Conservation (phyloP, 2,329 filamentous ascomycete species). For the Lachnellula arida region DNA sequence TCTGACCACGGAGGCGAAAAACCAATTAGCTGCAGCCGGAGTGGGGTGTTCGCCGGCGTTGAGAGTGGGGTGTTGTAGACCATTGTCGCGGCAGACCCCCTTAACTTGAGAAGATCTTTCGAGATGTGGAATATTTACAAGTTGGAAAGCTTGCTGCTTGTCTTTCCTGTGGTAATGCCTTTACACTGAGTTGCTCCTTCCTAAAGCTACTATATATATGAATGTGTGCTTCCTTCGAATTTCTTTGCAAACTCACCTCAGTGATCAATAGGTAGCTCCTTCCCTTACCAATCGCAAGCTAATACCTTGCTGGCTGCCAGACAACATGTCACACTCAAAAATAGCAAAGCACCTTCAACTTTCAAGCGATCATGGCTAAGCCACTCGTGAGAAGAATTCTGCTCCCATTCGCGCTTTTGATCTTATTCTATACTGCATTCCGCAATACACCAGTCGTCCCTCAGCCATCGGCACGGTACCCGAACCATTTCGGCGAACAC, state of each 20-base stretch:
- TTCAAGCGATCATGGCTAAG: slow-evolving; percentile 5
- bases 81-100: slow-evolving; percentile 1
- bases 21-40: slow-evolving; percentile 5
- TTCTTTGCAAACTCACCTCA: background rate
- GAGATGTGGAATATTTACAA: background rate
- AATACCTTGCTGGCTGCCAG: background rate
- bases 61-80: slow-evolving; percentile 11
- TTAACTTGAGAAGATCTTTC: too few relatives aligned
- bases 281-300: background rate
- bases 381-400: slow-evolving; percentile 12
- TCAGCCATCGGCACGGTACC: background rate
- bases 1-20: slow-evolving; percentile 19
- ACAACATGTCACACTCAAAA: background rate
- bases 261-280: background rate
- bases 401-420: slow-evolving; percentile 14
- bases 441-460: background rate
- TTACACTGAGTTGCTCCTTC: background rate
- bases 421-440: slow-evolving; percentile 9
- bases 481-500: background rate
- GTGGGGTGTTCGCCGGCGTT: slow-evolving; percentile 9
- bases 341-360: background rate
- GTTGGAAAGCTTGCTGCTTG: background rate
- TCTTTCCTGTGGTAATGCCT: too few relatives aligned
- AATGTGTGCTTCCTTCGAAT: background rate
- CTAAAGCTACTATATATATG: background rate